Evolutionary conservation across 148 eudicot genomes (phyloP).

Genomic region (Fagopyrum esculentum): DNA sequence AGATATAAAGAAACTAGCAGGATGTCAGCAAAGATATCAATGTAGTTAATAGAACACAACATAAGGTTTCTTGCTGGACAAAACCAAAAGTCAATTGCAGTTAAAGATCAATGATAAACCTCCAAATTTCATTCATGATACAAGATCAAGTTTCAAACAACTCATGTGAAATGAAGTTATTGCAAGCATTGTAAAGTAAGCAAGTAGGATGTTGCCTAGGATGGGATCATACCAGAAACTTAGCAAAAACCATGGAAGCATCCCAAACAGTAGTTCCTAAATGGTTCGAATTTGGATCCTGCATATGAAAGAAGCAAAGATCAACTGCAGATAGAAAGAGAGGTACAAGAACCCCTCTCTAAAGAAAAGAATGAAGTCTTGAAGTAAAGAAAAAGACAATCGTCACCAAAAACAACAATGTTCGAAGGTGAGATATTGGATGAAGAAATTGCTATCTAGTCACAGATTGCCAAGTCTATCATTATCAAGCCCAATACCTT

Average conservation of each 20-base stretch:
- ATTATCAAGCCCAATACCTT: no score
- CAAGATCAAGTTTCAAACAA: background rate
- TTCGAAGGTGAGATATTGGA: background rate
- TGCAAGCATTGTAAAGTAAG: background rate
- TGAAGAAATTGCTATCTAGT: background rate
- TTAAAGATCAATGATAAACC: background rate
- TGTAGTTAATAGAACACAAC: background rate
- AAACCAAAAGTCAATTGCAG: conserved; percentile 1
- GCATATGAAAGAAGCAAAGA: conserved; percentile 15
- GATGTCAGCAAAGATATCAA: background rate
- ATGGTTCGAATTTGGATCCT: conserved; percentile 98
- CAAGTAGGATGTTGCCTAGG: background rate
- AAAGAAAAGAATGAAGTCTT: background rate
- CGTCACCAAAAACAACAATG: background rate
- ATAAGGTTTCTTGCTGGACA: background rate
- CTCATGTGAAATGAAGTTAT: background rate
- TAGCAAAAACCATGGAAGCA: conserved; percentile 89
- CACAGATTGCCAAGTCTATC: background rate
- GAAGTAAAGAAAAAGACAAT: background rate
- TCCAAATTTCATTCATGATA: background rate
- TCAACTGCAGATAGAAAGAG: background rate
- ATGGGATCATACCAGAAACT: conserved; percentile 59
- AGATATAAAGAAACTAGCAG: background rate
- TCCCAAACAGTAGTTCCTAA: conserved; percentile 98
- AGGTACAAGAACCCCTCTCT: background rate